phyloP scores from a whole-genome alignment of 768 basidiomycete genomes.

The Leccinum pellstonianum region DNA sequence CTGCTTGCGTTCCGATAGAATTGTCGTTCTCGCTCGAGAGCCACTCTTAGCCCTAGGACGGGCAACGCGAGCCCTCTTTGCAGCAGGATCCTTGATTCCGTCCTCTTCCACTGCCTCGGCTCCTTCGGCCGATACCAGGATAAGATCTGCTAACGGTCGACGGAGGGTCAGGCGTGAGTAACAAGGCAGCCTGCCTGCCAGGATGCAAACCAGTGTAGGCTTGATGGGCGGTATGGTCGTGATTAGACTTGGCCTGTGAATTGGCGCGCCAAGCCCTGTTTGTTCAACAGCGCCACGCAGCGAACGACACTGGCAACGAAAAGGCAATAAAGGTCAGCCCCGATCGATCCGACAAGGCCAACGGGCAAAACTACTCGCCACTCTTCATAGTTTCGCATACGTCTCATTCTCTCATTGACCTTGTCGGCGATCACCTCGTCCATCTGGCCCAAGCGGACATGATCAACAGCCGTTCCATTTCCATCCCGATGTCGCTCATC shows the following conservation, averaged over 20 bases:
- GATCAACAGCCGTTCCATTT: too few relatives aligned
- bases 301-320: too few relatives aligned
- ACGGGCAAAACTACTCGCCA: too few relatives aligned
- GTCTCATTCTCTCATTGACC: too few relatives aligned
- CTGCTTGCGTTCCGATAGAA: neutral
- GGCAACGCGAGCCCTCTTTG: conserved; percentile 22
- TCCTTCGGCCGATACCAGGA: conserved; percentile 10
- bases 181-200: conserved; percentile 5
- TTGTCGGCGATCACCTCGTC: too few relatives aligned
- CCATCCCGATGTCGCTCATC: too few relatives aligned
- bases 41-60: conserved; percentile 25
- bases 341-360: too few relatives aligned
- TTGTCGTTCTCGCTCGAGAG: conserved; percentile 17
- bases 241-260: conserved; percentile 4
- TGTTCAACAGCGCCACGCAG: too few relatives aligned
- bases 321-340: too few relatives aligned
- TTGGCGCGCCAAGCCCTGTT: too few relatives aligned
- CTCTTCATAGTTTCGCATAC: too few relatives aligned
- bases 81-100: conserved; percentile 7
- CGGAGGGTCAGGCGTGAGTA: conserved; percentile 19
- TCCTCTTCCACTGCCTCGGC: conserved; percentile 18
- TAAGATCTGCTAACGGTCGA: conserved; percentile 7
- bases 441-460: too few relatives aligned
- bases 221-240: conserved; percentile 3
- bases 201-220: conserved; percentile 1